Evolutionary conservation across 352 stramenopile genomes (phyloP), one percentile per base, ranked within the genome.

Genomic region (Phytopythium oedochilum): DNA sequence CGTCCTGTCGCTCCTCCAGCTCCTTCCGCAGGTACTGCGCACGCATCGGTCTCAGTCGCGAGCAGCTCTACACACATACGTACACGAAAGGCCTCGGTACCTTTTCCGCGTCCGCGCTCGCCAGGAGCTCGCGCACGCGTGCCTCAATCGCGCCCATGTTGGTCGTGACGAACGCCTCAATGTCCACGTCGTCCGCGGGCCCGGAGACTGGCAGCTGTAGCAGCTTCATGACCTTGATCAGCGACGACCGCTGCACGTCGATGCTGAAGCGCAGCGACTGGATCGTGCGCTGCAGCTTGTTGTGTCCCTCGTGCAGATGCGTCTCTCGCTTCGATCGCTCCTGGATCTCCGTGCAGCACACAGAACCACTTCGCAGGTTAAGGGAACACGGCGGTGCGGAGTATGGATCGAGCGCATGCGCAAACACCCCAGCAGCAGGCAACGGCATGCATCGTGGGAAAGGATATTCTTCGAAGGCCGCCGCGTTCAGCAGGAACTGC

Each of bases 391-490:
- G 35, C 34, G 34, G 5, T 22, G 6, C 0, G 3, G 26, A 12
- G 20, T 22, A 26, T 25, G 4, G 0, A 44, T 40, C 22, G 11
- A 20, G 25, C 11, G 28, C 28, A 44, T n/a, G 42, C 12, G 34
- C 23, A 29, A 20, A 15, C 20, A 50, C 20, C 6, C n/a, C 35
- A 53, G 22, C 44, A 47, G 20, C 10, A 44, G 23, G 44, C 18
- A 35, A 44, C 42, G 70, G 42, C 29, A 48, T 43, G 39, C 39
- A 68, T 26, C 63, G 49, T 57, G 63, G 44, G 50, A 71, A 78
- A 86, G 75, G 79, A 91, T 89, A 88, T 89, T 92, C 78, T 91
- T 93, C 83, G 51, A 93, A 88, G 39, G 83, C 78, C 6, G 79
- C 82, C 11, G 81, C 83, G 39, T 91, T 90, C 52, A 91, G 61